Base-by-base conservation (phyloP, 306 rosid species). In the Vigna unguiculata region DNA sequence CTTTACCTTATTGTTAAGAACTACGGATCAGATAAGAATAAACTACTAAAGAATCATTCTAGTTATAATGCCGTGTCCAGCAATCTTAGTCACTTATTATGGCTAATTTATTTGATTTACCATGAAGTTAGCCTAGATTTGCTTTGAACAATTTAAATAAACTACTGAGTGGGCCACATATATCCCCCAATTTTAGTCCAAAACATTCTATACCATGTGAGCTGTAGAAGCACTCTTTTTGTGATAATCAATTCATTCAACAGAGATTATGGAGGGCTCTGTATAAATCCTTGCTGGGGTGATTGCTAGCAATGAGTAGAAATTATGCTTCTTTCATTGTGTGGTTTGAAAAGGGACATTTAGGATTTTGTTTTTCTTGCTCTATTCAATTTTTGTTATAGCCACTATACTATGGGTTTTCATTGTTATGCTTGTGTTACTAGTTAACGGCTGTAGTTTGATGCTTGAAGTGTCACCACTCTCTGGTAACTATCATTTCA, bases 401-500 rank as follows among this genome's bases (percentile, higher is more conserved):
- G 10, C 49, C 47, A 72, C 28, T 48, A 4, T 53, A 32, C 40
- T 38, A 59, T 48, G 71, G 25, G 25, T 51, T 38, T 28, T 62
- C 40, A 51, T 48, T 45, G 45, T 40, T 15, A 49, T 81, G 7
- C 45, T 20, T 70, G 61, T 75, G 48, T 28, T 25, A 2, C 71
- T 52, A 48, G 52, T 72, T 63, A 74, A 55, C 79, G 41, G 76
- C 43, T 73, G 47, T 76, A 71, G 69, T 65, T 71, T 86, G 75
- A 74, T 68, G 34, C 53, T 70, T 81, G 73, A 69, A 76, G 86
- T 76, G 55, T 80, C 74, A 51, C 15, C 13, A 45, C 21, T 57
- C 43, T 24, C 75, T 63, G 72, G 55, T 70, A 15, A 60, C 46
- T 59, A 78, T 80, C 71, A 68, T 88, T 79, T 79, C 90, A 95